phyloP scores from a whole-genome alignment of 2,329 filamentous ascomycete species.

The Trichoderma harzianum region DNA sequence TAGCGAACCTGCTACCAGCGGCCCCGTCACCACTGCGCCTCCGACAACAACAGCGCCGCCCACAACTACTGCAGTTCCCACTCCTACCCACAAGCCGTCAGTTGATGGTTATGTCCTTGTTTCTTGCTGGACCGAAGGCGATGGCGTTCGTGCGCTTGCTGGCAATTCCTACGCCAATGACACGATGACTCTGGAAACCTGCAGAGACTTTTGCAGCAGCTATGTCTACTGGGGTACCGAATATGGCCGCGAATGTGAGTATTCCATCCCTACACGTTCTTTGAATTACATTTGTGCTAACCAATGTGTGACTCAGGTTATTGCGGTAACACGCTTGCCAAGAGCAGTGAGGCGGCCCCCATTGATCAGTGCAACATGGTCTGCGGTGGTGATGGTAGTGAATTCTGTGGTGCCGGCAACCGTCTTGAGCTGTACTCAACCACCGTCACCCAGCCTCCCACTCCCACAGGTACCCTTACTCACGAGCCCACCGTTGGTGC shows the following conservation, averaged over 20 bases:
- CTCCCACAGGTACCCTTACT: conserved; percentile 26
- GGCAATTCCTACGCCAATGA: conserved; percentile 43
- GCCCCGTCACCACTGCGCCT: conserved; percentile 14
- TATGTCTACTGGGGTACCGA: conserved; percentile 51
- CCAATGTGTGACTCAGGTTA: conserved; percentile 34
- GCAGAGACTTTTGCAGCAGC: conserved; percentile 43
- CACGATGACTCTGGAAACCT: conserved; percentile 48
- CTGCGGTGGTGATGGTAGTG: conserved; percentile 40
- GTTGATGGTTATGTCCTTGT: conserved; percentile 44
- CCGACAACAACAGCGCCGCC: conserved; percentile 19
- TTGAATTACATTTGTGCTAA: neutral
- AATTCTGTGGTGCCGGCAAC: conserved; percentile 43
- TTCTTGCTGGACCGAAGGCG: conserved; percentile 49
- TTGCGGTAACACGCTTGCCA: conserved; percentile 43
- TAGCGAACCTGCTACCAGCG: conserved; percentile 4
- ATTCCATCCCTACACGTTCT: neutral
- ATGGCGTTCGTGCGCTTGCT: conserved; percentile 41
- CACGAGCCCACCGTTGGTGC: conserved; percentile 25
- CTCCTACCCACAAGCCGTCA: conserved; percentile 34
- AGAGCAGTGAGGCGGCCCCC: conserved; percentile 28
- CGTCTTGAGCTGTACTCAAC: conserved; percentile 44
- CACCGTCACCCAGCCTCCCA: conserved; percentile 33
- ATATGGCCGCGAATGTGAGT: conserved; percentile 49
- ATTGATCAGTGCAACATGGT: conserved; percentile 37
- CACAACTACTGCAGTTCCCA: conserved; percentile 24